phyloP scores from a whole-genome alignment of 2,329 filamentous ascomycete species.

The Colletotrichum tamarilloi region DNA sequence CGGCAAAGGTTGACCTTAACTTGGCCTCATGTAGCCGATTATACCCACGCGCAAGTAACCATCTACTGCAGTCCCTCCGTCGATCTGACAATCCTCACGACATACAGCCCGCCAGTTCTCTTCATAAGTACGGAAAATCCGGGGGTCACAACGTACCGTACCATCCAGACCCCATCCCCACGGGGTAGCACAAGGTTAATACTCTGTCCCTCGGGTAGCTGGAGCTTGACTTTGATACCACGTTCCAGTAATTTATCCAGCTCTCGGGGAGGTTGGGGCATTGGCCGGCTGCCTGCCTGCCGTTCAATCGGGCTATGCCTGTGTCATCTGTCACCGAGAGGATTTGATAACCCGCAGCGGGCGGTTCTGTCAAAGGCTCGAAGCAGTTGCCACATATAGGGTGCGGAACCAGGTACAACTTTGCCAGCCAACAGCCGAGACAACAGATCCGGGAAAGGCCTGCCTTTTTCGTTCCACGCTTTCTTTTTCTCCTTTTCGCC shows the following conservation, averaged over 20 bases:
- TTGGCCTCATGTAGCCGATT: slow-evolving; percentile 11
- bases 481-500: not conserved
- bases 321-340: not conserved
- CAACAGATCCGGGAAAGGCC: not conserved
- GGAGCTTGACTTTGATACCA: not conserved
- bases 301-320: not conserved
- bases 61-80: not conserved
- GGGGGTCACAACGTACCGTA: slow-evolving; percentile 15
- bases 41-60: slow-evolving; percentile 7
- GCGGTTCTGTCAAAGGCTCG: not conserved
- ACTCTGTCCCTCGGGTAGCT: not conserved
- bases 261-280: not conserved
- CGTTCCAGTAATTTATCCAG: not conserved
- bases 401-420: not conserved
- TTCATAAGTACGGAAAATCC: not conserved
- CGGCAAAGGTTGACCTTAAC: slow-evolving; percentile 14
- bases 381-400: not conserved
- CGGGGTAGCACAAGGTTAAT: slow-evolving; percentile 23
- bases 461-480: slow-evolving; percentile 1
- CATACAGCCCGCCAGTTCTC: not conserved
- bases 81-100: slow-evolving; percentile 1
- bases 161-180: slow-evolving; percentile 1
- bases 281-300: not conserved
- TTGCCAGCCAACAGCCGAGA: not conserved
- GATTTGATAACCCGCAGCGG: not conserved